A percentile compares a stretch with the other conserved stretches of the same genome.
phyloP scores from a whole-genome alignment of 768 basidiomycete genomes.

The Boletus vermiculosoides region DNA sequence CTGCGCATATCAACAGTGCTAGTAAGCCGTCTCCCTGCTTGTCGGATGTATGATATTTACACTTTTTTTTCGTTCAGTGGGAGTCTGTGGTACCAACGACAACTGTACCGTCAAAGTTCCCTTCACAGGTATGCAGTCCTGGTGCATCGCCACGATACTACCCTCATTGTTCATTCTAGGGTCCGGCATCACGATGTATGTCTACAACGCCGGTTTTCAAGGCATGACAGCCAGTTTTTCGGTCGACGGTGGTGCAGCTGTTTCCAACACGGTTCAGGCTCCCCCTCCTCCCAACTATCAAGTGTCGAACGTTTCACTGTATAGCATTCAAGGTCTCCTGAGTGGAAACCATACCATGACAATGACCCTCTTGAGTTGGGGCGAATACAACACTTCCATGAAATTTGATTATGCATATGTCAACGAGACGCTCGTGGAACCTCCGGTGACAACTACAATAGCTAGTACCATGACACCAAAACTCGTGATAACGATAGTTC shows the following conservation, averaged over 20 bases:
- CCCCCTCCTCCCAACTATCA: slow-evolving; percentile 20
- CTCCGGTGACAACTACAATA: slow-evolving; percentile 2
- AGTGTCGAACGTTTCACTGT: slow-evolving; percentile 22
- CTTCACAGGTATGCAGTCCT: slow-evolving; percentile 15
- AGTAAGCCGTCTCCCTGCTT: slow-evolving; percentile 10
- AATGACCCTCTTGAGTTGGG: slow-evolving; percentile 26
- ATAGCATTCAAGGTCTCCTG: slow-evolving; percentile 15
- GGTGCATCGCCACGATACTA: background rate
- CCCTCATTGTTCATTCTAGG: slow-evolving; percentile 10
- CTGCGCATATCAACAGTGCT: slow-evolving; percentile 7
- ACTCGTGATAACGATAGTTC: too few species aligned
- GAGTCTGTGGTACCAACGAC: slow-evolving; percentile 11
- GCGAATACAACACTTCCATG: slow-evolving; percentile 16
- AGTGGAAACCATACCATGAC: slow-evolving; percentile 17
- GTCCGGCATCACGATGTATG: slow-evolving; percentile 29
- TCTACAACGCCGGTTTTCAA: slow-evolving; percentile 18
- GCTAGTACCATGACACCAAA: background rate
- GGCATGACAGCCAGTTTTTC: slow-evolving; percentile 26
- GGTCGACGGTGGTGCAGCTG: slow-evolving; percentile 12
- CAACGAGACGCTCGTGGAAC: slow-evolving; percentile 22
- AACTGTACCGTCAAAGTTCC: slow-evolving; percentile 21
- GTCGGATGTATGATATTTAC: background rate
- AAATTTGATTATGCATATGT: slow-evolving; percentile 29
- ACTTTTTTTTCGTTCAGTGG: slow-evolving; percentile 7
- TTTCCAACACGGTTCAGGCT: background rate